Percentiles rank a stretch among this genome's conserved stretches.
These are phyloP conservation scores for Saturnispora serradocipensis DNA, from an alignment of 805 yeast genomes.

Conservation along the genomic window DNA sequence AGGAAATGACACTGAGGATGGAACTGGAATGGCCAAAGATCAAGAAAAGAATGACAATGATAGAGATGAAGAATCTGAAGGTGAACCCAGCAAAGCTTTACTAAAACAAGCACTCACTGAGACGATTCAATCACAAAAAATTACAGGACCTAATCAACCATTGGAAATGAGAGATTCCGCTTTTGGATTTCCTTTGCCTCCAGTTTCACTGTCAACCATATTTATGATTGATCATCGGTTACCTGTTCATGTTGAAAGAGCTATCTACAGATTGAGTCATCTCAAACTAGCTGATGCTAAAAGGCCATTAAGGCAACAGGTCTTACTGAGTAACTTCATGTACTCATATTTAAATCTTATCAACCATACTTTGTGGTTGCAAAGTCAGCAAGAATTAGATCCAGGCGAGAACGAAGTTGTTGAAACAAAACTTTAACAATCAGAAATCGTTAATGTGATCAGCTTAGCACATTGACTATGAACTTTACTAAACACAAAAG, in stretches of 20 bases:
- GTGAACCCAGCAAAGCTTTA: conserved; percentile 6
- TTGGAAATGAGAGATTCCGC: conserved; percentile 66
- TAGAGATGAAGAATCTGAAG: not conserved
- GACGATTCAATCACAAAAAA: conserved; percentile 21
- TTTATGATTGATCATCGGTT: conserved; percentile 78
- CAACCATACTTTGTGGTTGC: conserved; percentile 78
- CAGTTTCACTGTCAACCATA: conserved; percentile 64
- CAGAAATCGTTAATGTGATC: not conserved
- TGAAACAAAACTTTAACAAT: not conserved
- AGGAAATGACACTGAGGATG: not conserved
- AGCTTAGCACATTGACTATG: not conserved
- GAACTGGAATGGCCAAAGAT: not conserved
- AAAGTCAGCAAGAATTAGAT: conserved; percentile 37
- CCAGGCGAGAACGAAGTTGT: not conserved
- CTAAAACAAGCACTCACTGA: conserved; percentile 15
- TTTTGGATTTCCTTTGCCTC: conserved; percentile 81
- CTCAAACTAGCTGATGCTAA: conserved; percentile 90
- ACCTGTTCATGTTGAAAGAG: conserved; percentile 93
- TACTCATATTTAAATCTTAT: conserved; percentile 91
- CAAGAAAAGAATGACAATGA: not conserved
- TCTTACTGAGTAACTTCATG: conserved; percentile 90
- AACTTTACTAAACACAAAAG: not conserved
- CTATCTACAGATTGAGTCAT: conserved; percentile 87
- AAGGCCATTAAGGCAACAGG: conserved; percentile 86
- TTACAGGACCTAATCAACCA: conserved; percentile 42